Evolutionary conservation across 306 rosid species (phyloP).

Genomic region (Comarum palustre): DNA sequence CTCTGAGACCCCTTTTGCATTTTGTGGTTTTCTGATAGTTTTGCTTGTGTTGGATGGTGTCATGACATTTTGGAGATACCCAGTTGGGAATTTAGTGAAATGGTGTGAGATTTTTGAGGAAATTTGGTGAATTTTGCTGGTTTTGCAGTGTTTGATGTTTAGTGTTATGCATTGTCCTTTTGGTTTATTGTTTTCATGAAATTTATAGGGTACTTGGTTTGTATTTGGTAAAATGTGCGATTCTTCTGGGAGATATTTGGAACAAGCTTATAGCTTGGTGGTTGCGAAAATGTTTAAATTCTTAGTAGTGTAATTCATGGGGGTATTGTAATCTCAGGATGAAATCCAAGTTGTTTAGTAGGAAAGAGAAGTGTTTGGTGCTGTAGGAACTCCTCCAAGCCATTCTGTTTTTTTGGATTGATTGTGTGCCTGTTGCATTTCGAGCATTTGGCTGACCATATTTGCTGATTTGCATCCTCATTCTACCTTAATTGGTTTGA

Average conservation of each 20-base stretch:
- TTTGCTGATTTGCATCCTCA: not conserved
- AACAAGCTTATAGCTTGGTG: not conserved
- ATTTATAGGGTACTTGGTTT: not conserved
- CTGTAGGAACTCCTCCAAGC: not conserved
- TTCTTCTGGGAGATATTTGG: conserved; percentile 4
- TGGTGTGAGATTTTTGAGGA: not conserved
- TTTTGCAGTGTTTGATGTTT: not conserved
- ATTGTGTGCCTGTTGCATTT: not conserved
- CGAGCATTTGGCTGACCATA: not conserved
- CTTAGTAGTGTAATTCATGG: not conserved
- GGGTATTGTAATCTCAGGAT: not conserved
- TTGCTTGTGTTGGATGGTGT: not conserved
- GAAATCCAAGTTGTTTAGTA: not conserved
- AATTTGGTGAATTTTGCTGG: conserved; percentile 1
- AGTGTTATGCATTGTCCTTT: conserved; percentile 16
- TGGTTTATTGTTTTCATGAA: not conserved
- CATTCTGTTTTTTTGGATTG: not conserved
- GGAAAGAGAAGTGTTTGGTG: not conserved
- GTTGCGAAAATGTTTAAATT: conserved; percentile 1
- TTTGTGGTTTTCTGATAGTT: not conserved
- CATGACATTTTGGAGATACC: conserved; percentile 25
- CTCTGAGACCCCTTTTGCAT: not conserved
- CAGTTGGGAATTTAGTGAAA: conserved; percentile 19
- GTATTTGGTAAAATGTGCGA: not conserved
- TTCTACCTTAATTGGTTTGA: too few species aligned